phyloP scores from a whole-genome alignment of 768 basidiomycete species.

The Collybiopsis luxurians region DNA sequence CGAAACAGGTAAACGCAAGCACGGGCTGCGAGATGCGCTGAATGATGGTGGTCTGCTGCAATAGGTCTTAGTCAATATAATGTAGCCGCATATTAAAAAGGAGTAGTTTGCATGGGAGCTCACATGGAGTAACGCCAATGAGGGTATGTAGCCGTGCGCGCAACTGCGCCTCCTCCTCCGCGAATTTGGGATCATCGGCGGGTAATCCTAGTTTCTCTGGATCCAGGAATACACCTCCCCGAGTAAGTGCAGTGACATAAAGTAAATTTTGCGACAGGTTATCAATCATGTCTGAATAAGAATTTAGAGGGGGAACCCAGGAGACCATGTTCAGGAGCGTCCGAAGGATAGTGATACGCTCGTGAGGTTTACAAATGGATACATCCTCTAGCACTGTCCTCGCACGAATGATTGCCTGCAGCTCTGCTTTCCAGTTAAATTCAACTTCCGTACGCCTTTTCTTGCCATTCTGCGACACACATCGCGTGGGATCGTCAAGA shows the following conservation, averaged over 20 bases:
- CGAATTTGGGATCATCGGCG: constrained; percentile 14
- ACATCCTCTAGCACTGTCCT: constrained; percentile 41
- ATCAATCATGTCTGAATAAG: constrained; percentile 14
- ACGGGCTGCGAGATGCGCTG: constrained; percentile 38
- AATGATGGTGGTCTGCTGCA: constrained; percentile 33
- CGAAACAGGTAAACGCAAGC: constrained; percentile 62
- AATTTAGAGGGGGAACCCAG: constrained; percentile 35
- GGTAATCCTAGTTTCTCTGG: constrained; percentile 10
- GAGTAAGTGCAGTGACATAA: constrained; percentile 47
- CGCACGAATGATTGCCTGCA: constrained; percentile 57
- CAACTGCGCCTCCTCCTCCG: constrained; percentile 42
- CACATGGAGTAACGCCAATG: constrained; percentile 55
- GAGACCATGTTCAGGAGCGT: constrained; percentile 52
- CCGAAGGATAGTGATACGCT: constrained; percentile 38
- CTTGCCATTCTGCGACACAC: constrained; percentile 34
- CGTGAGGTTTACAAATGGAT: constrained; percentile 35
- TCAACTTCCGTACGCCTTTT: constrained; percentile 19
- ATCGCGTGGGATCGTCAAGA: constrained; percentile 62
- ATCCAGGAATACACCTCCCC: constrained; percentile 45
- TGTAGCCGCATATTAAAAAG: too few species aligned
- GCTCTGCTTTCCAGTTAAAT: constrained; percentile 50
- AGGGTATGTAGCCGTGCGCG: constrained; percentile 51
- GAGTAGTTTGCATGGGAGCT: too few species aligned
- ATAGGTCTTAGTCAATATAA: too few species aligned
- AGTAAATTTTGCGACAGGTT: constrained; percentile 47